Conservation (phyloP, 176 grass and related monocot genomes). For the Pontederia crassipes region DNA sequence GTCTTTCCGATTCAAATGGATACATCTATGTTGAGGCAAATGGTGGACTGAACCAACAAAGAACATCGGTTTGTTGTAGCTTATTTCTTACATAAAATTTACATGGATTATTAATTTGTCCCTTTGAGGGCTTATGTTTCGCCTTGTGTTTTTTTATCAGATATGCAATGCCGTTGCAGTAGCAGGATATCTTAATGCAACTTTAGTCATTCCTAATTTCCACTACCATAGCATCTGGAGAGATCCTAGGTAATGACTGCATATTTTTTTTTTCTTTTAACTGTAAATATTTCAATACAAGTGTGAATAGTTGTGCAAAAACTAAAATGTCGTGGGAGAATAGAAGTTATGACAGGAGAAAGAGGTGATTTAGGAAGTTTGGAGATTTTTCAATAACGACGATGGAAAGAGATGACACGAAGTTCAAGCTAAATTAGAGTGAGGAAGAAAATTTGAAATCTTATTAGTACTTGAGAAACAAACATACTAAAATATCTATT, state of each 20-base stretch:
- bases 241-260: slow-evolving; percentile 68
- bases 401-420: too few species aligned
- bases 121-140: slow-evolving; percentile 20
- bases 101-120: neutral
- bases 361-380: too few species aligned
- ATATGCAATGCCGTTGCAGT: slow-evolving; percentile 99
- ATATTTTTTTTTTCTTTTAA: neutral
- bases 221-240: slow-evolving; percentile 99
- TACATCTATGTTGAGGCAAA: slow-evolving; percentile 98
- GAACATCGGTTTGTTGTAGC: slow-evolving; percentile 60
- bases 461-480: too few species aligned
- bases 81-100: neutral
- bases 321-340: too few species aligned
- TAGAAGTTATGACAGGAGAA: too few species aligned
- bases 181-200: slow-evolving; percentile 93
- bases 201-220: slow-evolving; percentile 89
- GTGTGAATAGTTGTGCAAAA: too few species aligned
- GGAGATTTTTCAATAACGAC: too few species aligned
- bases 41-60: slow-evolving; percentile 96
- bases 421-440: too few species aligned
- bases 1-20: slow-evolving; percentile 80
- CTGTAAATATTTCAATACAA: slow-evolving; percentile 1
- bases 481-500: too few species aligned
- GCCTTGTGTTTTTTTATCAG: slow-evolving; percentile 35
- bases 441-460: too few species aligned